These are phyloP conservation scores for Talaromyces borbonicus DNA, from an alignment of 495 filamentous ascomycete genomes.

Conservation along the genomic window DNA sequence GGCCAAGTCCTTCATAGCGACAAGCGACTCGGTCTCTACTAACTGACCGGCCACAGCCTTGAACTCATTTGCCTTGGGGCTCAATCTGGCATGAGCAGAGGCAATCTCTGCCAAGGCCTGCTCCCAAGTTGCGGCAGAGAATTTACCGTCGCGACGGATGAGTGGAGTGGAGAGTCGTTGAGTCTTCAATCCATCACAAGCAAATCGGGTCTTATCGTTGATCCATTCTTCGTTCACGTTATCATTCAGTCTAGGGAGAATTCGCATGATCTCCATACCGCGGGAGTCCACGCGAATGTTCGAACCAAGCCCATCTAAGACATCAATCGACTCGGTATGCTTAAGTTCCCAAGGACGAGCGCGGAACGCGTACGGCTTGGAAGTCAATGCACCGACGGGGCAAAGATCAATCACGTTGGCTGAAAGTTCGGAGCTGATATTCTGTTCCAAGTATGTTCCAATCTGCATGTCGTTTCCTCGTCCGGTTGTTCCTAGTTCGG, in stretches of 20 bases:
- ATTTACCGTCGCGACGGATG: conserved; percentile 77
- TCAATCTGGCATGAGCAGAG: conserved; percentile 61
- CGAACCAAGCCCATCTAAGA: conserved; percentile 84
- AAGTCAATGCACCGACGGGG: conserved; percentile 90
- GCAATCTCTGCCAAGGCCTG: conserved; percentile 81
- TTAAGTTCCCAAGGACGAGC: conserved; percentile 94
- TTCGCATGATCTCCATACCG: conserved; percentile 93
- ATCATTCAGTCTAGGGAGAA: conserved; percentile 87
- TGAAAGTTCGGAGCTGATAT: conserved; percentile 85
- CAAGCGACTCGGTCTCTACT: conserved; percentile 80
- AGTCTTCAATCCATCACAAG: conserved; percentile 93
- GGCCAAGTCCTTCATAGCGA: conserved; percentile 92
- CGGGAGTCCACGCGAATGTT: conserved; percentile 88
- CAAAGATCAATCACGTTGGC: conserved; percentile 97
- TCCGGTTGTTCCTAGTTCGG: conserved; percentile 86
- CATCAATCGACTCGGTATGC: conserved; percentile 87
- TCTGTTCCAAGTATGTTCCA: conserved; percentile 90
- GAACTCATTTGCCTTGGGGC: conserved; percentile 83
- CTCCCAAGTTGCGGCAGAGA: conserved; percentile 87
- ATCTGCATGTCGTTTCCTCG: conserved; percentile 97
- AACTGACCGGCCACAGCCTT: conserved; percentile 90
- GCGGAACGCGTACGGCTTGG: conserved; percentile 96
- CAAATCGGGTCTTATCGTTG: conserved; percentile 94
- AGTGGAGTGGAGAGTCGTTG: conserved; percentile 88
- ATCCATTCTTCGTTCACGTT: conserved; percentile 99